Evolutionary conservation across 257 asterid genomes (phyloP).

Genomic region (Misopates orontium): DNA sequence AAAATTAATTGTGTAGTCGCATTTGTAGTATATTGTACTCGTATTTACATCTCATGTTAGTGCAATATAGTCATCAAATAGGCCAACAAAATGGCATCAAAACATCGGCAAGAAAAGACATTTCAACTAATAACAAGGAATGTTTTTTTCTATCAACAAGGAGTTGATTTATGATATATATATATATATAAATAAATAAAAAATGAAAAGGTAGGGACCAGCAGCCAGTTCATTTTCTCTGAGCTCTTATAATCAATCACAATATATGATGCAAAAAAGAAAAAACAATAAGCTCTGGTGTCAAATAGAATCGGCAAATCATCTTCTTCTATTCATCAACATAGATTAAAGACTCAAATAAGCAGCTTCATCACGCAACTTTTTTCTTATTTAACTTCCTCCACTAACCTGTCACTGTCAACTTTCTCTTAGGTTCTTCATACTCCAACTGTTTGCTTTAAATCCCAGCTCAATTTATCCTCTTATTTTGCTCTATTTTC

Average conservation of each 20-base stretch:
- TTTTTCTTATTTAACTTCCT: constrained; percentile 16
- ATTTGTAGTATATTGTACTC: no score
- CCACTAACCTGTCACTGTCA: constrained; percentile 6
- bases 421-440: neutral
- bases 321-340: constrained; percentile 22
- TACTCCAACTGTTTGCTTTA: neutral
- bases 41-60: no score
- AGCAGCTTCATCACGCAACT: constrained; percentile 24
- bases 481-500: constrained; percentile 18
- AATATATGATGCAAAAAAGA: no score
- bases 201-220: constrained; percentile 21
- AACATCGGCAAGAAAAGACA: no score
- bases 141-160: no score
- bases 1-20: no score
- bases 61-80: no score
- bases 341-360: constrained; percentile 21
- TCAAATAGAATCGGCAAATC: constrained; percentile 14
- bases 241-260: no score
- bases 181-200: no score
- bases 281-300: neutral
- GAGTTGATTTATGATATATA: no score
- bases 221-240: constrained; percentile 25
- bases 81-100: no score
- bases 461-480: constrained; percentile 7
- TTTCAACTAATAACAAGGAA: no score